These are phyloP conservation scores for Rhododendron ovatum DNA, from an alignment of 148 eudicot genomes.

Conservation along the genomic window DNA sequence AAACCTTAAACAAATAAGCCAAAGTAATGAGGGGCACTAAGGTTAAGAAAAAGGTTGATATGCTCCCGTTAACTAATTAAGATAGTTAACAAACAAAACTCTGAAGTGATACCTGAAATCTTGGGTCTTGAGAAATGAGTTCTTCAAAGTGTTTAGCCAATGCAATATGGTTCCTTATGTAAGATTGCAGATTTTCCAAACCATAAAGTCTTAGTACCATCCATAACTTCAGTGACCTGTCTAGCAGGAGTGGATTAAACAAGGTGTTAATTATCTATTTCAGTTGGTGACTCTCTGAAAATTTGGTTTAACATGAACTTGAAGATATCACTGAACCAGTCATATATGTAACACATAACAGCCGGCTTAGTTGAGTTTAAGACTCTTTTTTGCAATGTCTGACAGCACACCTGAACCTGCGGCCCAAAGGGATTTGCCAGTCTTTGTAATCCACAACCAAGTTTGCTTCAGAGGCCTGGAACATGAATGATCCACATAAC, in stretches of 20 bases:
- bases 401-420: slow-evolving; percentile 75
- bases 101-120: slow-evolving; percentile 66
- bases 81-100: not conserved
- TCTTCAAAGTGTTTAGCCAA: slow-evolving; percentile 77
- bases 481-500: slow-evolving; percentile 11
- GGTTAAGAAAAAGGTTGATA: not conserved
- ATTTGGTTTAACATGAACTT: not conserved
- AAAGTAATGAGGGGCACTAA: not conserved
- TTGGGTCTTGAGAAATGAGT: slow-evolving; percentile 58
- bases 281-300: not conserved
- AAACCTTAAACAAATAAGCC: not conserved
- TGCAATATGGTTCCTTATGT: slow-evolving; percentile 77
- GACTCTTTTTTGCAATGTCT: not conserved
- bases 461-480: slow-evolving; percentile 75
- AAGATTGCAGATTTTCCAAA: slow-evolving; percentile 67
- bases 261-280: not conserved
- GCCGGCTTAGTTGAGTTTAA: not conserved
- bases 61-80: not conserved
- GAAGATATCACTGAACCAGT: not conserved
- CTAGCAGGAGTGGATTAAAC: slow-evolving; percentile 9
- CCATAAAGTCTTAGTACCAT: slow-evolving; percentile 91
- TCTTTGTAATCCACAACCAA: slow-evolving; percentile 94
- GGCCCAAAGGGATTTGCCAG: slow-evolving; percentile 98
- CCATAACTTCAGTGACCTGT: slow-evolving; percentile 90
- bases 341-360: not conserved